Conservation (phyloP, 495 filamentous ascomycete genomes). For the Penicillium longicatenatum region DNA sequence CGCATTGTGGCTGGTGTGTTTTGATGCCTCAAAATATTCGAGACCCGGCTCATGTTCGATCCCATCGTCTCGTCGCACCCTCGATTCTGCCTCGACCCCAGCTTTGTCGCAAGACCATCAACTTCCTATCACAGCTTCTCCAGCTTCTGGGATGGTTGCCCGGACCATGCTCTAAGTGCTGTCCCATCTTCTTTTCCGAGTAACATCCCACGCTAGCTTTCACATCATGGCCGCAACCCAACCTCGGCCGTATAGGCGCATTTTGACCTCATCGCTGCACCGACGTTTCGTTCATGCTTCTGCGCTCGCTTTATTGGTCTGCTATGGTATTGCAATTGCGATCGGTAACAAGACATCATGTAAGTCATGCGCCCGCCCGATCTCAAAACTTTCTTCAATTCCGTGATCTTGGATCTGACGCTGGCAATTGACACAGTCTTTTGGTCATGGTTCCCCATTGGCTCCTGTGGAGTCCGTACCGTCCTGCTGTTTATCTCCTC, state of each 20-base stretch:
- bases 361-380: conserved; percentile 39
- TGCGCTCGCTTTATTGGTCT: conserved; percentile 61
- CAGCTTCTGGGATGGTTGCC: conserved; percentile 16
- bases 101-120: conserved; percentile 7
- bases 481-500: conserved; percentile 66
- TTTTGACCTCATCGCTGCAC: conserved; percentile 87
- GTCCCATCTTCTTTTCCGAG: conserved; percentile 29
- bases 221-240: conserved; percentile 49
- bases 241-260: conserved; percentile 75
- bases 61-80: conserved; percentile 10
- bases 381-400: conserved; percentile 8
- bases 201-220: conserved; percentile 30
- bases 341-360: conserved; percentile 71
- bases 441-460: conserved; percentile 86
- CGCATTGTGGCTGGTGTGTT: conserved; percentile 40
- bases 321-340: conserved; percentile 72
- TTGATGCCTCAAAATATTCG: conserved; percentile 43
- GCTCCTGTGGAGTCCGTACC: conserved; percentile 72
- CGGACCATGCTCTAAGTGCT: conserved; percentile 42
- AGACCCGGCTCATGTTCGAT: conserved; percentile 15
- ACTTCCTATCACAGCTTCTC: conserved; percentile 10
- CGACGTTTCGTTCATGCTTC: conserved; percentile 79
- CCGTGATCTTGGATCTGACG: background rate
- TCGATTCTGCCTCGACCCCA: conserved; percentile 8
- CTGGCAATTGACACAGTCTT: conserved; percentile 53